Evolutionary conservation across 805 yeast species (phyloP), one percentile per base, ranked within the genome.

Genomic region (Dipodascus geniculatus): DNA sequence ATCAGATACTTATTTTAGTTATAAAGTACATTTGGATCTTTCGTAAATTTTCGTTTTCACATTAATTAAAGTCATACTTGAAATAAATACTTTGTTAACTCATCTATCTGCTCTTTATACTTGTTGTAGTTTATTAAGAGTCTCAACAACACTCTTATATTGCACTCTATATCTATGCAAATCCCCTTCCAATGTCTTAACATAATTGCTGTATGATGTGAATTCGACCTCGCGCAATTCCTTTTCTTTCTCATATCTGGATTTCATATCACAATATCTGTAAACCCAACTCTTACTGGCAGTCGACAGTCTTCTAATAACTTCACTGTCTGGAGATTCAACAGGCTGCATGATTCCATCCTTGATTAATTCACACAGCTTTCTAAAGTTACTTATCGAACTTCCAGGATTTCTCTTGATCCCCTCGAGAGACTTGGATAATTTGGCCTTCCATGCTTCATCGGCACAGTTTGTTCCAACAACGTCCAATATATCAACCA

Each of bases 131-230:
- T 38, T 38, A 16, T 38, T 38, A n/a, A 38, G 17, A 6, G 44
- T 38, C 20, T 38, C 44, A 38, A 38, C 20, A 3, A 17, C 44
- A 38, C 20, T 38, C 14, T 38, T 38, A 17, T 38, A 38, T 17
- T 38, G 44, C 20, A 38, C 44, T 38, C 44, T 14, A 17, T 38
- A 38, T n/a, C 44, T 38, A n/a, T 38, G 44, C 44, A 38, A 38
- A 38, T 38, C 44, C 20, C 44, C 44, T 38, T 38, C 44, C 4
- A 38, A 6, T 6, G 44, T 38, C 19, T 38, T 38, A 6, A 38
- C 44, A 38, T 38, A 38, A 38, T n/a, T 38, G 14, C 44, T 38
- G 20, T 38, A 38, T 38, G 44, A 38, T 6, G 4, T 17, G 44
- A n/a, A 38, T 38, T 38, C 44, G 8, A 38, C 20, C 14, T n/a